phyloP scores from a whole-genome alignment of 2,329 filamentous ascomycete genomes.

The Neofusicoccum ribis region DNA sequence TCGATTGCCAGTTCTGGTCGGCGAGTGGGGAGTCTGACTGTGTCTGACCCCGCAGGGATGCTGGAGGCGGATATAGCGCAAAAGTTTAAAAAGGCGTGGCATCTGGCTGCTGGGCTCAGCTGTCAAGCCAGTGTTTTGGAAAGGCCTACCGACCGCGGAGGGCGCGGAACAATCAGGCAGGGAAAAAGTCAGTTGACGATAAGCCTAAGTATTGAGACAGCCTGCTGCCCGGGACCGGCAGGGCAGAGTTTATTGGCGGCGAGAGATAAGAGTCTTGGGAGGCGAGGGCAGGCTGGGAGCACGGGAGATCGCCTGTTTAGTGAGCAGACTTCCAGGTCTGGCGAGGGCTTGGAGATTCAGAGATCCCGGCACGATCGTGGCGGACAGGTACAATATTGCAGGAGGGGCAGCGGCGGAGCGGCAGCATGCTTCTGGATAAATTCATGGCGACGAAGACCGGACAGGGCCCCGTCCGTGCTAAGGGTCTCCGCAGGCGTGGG shows the following conservation, averaged over 20 bases:
- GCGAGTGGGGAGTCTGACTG: not conserved
- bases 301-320: not conserved
- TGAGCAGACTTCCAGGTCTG: not conserved
- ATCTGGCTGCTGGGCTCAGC: not conserved
- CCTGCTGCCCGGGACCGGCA: not conserved
- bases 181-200: not conserved
- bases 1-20: not conserved
- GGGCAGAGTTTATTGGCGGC: not conserved
- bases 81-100: not conserved
- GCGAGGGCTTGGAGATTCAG: not conserved
- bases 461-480: not conserved
- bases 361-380: not conserved
- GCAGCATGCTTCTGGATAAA: not conserved
- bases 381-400: not conserved
- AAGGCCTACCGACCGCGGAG: not conserved
- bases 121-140: slow-evolving; percentile 15
- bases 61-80: slow-evolving; percentile 3
- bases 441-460: not conserved
- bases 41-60: not conserved
- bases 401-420: not conserved
- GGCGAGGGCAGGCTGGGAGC: not conserved
- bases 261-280: not conserved
- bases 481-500: not conserved
- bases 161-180: not conserved
- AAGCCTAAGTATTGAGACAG: not conserved